Conservation (phyloP, 2,329 filamentous ascomycete genomes). For the Epichloe brachyelytri region DNA sequence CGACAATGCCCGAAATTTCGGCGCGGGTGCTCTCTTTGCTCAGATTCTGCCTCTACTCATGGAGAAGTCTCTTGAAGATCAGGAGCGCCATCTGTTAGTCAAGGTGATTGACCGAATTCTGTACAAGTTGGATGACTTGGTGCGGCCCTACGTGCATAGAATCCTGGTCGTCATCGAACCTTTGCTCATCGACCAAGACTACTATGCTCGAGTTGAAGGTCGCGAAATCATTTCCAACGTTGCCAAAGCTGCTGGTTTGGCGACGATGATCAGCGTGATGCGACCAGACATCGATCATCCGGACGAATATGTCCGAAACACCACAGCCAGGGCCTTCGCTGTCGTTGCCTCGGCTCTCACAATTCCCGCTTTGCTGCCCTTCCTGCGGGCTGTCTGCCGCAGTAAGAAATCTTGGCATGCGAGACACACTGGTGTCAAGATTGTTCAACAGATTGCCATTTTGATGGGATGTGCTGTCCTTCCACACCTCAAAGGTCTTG, state of each 20-base stretch:
- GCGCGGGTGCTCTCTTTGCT: conserved; percentile 87
- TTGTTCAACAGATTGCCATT: conserved; percentile 97
- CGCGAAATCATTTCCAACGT: conserved; percentile 98
- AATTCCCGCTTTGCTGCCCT: conserved; percentile 88
- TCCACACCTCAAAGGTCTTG: conserved; percentile 87
- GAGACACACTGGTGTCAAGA: conserved; percentile 95
- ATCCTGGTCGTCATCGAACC: conserved; percentile 98
- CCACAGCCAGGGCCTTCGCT: conserved; percentile 89
- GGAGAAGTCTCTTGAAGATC: conserved; percentile 96
- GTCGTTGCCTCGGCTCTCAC: conserved; percentile 93
- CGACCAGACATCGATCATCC: conserved; percentile 96
- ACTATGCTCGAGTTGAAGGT: conserved; percentile 95
- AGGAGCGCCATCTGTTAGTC: conserved; percentile 93
- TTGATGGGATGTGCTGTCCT: conserved; percentile 96
- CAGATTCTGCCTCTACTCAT: conserved; percentile 94
- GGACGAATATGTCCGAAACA: conserved; percentile 97
- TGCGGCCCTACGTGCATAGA: conserved; percentile 94
- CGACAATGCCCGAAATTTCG: conserved; percentile 93
- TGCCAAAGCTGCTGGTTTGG: conserved; percentile 88
- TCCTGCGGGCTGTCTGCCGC: conserved; percentile 87
- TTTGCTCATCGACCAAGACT: conserved; percentile 97
- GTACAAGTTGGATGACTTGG: conserved; percentile 95
- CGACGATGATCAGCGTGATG: conserved; percentile 99
- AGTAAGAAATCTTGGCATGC: conserved; percentile 99
- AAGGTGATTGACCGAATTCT: conserved; percentile 98